These are phyloP conservation scores for Vanilla planifolia DNA, from an alignment of 106 monocot species.

Conservation along the genomic window DNA sequence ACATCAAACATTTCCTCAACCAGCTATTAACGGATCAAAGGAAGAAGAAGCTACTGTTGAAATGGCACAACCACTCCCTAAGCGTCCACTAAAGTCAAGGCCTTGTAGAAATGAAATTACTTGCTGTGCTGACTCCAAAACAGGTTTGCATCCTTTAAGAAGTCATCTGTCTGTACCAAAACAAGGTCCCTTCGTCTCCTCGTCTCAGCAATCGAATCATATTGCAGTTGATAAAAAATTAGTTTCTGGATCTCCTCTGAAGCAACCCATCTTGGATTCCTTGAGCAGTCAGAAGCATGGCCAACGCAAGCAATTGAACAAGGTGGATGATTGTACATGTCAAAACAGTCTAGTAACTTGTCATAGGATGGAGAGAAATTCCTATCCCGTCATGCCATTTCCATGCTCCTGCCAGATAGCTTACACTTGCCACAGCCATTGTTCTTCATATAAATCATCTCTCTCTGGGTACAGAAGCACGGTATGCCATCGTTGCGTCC, in stretches of 20 bases:
- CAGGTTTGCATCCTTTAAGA: conserved; percentile 1
- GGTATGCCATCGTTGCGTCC: conserved; percentile 3
- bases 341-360: no score
- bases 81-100: neutral
- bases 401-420: no score
- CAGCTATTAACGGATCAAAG: conserved; percentile 1
- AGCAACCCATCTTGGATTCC: no score
- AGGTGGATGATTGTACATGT: neutral
- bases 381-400: no score
- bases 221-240: no score
- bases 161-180: neutral
- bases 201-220: neutral
- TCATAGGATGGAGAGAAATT: no score
- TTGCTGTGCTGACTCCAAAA: conserved; percentile 5
- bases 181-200: neutral
- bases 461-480: neutral
- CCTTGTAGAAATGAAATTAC: neutral
- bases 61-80: neutral
- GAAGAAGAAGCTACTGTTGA: conserved; percentile 4
- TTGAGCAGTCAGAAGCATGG: neutral
- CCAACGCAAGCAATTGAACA: neutral
- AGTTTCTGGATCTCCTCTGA: no score
- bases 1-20: neutral
- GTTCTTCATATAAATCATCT: neutral
- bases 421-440: neutral